Evolutionary conservation across 2,329 filamentous ascomycete genomes (phyloP).

Genomic region (Colletotrichum horii): DNA sequence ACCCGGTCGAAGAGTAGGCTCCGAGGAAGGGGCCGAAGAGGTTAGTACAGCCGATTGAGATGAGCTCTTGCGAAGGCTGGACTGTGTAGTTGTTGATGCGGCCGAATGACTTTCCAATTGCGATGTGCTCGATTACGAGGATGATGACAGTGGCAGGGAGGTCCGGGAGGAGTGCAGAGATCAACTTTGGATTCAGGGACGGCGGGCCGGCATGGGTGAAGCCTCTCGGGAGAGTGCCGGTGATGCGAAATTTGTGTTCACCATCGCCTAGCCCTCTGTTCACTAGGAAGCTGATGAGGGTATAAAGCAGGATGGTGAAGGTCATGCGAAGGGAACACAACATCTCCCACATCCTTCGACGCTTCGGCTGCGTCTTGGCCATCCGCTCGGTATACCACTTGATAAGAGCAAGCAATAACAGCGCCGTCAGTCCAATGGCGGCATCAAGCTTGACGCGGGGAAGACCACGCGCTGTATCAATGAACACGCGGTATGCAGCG

Average conservation of each 20-base stretch:
- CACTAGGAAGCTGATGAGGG: constrained; percentile 72
- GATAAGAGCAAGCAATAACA: constrained; percentile 72
- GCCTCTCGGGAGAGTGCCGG: constrained; percentile 55
- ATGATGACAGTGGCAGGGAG: constrained; percentile 78
- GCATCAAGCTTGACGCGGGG: constrained; percentile 66
- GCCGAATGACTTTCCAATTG: constrained; percentile 83
- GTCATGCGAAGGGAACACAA: constrained; percentile 75
- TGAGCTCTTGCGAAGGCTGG: constrained; percentile 78
- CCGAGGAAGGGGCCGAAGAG: constrained; percentile 78
- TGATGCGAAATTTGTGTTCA: constrained; percentile 63
- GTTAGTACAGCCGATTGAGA: constrained; percentile 79
- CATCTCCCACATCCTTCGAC: constrained; percentile 73
- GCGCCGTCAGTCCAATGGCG: constrained; percentile 73
- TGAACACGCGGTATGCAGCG: constrained; percentile 54
- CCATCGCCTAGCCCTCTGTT: constrained; percentile 58
- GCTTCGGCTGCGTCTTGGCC: constrained; percentile 64
- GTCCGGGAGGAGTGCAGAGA: constrained; percentile 63
- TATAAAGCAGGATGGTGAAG: constrained; percentile 79
- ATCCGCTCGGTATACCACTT: constrained; percentile 56
- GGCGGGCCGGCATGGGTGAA: constrained; percentile 71
- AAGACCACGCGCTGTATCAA: constrained; percentile 53
- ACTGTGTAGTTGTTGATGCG: constrained; percentile 80
- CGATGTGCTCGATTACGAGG: constrained; percentile 81
- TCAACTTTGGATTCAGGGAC: constrained; percentile 56
- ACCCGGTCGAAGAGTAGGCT: constrained; percentile 48